Base-by-base conservation (phyloP, 371 early-diverging fungal genomes). In the Mucor velutinosus region DNA sequence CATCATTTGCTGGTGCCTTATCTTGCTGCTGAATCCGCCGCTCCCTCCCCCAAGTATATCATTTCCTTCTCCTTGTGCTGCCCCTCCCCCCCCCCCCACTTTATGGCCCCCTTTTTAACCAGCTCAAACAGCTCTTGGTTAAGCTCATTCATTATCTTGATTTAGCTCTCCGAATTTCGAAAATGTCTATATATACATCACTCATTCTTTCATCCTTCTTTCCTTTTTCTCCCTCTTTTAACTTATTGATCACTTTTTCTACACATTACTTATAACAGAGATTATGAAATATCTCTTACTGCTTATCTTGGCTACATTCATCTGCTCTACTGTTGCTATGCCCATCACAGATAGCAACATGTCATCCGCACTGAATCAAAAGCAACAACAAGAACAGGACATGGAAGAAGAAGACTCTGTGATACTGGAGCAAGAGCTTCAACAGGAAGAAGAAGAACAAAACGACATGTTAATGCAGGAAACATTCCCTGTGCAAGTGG, bases 401-500 rank as follows among this genome's bases (percentile, higher is more conserved):
- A 15, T 41, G 41, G 41, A 41, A 1, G 53, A 53, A 4, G 53
- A 53, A 12, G 53, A 53, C 3, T 27, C 14, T 53, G 53, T 53
- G 53, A 27, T 53, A 53, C 25, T 27, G 27, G 27, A 53, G 14
- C 25, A 47, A 21, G 47, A 47, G 19, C 32, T 61, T 5, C 56
- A 63, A 10, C 58, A 58, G 4, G 45, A 58, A 32, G 15, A 47
- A 43, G 37, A 61, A 21, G 25, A 43, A 61, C 51, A 27, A 11
- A 56, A 51, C 47, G 68, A 67, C 49, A 59, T 43, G 32, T 51
- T 33, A 67, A 58, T 29, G 45, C 41, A 53, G 21, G 71, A 71
- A 33, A 32, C 33, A 14, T 70, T 62, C 60, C 57, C 58, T 0
- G 71, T 75, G 5, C 71, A 71, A 63, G 53, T 71, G 5, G 75